Percentiles rank a stretch among this genome's conserved stretches.
phyloP scores from a whole-genome alignment of 805 yeast genomes.

The Candida jianshihensis region DNA sequence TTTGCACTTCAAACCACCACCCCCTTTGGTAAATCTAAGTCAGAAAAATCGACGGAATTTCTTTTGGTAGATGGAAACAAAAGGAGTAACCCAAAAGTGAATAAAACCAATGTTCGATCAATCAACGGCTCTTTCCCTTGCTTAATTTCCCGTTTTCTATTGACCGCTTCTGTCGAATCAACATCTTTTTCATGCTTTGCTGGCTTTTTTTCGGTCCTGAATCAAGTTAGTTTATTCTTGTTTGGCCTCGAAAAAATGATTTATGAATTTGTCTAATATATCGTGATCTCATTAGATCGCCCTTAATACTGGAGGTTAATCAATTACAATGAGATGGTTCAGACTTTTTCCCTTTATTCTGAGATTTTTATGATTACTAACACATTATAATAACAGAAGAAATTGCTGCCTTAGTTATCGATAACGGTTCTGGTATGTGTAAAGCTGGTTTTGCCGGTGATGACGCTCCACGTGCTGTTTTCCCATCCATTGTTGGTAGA shows the following conservation, averaged over 20 bases:
- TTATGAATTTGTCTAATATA: neutral
- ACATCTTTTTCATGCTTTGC: neutral
- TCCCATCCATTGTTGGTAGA: slow-evolving; percentile 99
- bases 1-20: neutral
- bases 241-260: neutral
- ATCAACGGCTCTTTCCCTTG: neutral
- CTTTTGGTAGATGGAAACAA: too few relatives aligned
- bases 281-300: neutral
- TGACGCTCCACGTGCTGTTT: slow-evolving; percentile 99
- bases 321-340: neutral
- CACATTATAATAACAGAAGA: slow-evolving; percentile 14
- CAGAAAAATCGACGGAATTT: too few relatives aligned
- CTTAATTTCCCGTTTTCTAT: neutral
- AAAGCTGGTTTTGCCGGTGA: slow-evolving; percentile 99
- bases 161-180: neutral
- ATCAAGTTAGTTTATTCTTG: neutral
- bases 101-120: neutral
- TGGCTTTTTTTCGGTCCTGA: neutral
- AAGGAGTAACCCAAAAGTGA: too few relatives aligned
- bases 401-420: slow-evolving; percentile 60
- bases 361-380: slow-evolving; percentile 12
- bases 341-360: neutral
- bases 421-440: slow-evolving; percentile 99
- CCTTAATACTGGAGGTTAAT: neutral
- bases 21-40: too few relatives aligned